Conservation (phyloP, 2,329 filamentous ascomycete genomes). For the Aspergillus texensis region DNA sequence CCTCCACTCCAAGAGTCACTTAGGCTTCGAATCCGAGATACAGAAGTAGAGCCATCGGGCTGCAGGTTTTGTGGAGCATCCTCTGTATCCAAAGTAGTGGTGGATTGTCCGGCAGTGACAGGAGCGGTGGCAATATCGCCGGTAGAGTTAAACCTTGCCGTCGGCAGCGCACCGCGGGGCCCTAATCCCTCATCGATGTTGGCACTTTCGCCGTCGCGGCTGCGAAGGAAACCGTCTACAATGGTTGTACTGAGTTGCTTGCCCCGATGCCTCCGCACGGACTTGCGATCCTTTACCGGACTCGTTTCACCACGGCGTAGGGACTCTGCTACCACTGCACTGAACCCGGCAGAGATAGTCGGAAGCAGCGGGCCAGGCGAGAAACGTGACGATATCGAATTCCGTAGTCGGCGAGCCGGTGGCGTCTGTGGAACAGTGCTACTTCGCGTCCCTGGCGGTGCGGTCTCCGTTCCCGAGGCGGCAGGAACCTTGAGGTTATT, state of each 20-base stretch:
- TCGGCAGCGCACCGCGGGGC: slow-evolving; percentile 24
- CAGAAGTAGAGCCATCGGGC: slow-evolving; percentile 21
- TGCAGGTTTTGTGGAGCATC: slow-evolving; percentile 13
- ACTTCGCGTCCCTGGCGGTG: slow-evolving; percentile 27
- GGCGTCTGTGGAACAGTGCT: slow-evolving; percentile 39
- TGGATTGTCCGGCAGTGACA: slow-evolving; percentile 25
- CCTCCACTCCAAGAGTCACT: slow-evolving; percentile 42
- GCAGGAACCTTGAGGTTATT: slow-evolving; percentile 19
- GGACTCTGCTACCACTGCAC: slow-evolving; percentile 66
- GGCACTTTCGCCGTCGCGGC: slow-evolving; percentile 21
- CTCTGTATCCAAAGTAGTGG: slow-evolving; percentile 24
- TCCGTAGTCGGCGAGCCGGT: slow-evolving; percentile 42
- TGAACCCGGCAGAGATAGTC: slow-evolving; percentile 62
- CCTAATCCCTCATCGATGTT: slow-evolving; percentile 23
- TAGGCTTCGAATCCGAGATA: slow-evolving; percentile 37
- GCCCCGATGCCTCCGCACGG: slow-evolving; percentile 27
- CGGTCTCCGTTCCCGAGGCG: slow-evolving; percentile 20
- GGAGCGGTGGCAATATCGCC: slow-evolving; percentile 24
- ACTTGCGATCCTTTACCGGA: slow-evolving; percentile 36
- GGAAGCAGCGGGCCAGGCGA: slow-evolving; percentile 62
- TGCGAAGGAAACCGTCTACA: slow-evolving; percentile 21
- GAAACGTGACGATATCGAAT: slow-evolving; percentile 55
- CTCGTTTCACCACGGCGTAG: slow-evolving; percentile 59
- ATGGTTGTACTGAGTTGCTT: slow-evolving; percentile 32
- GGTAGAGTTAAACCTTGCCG: slow-evolving; percentile 31